Base-by-base conservation (phyloP, 2,329 filamentous ascomycete genomes). In the Fusarium udum region DNA sequence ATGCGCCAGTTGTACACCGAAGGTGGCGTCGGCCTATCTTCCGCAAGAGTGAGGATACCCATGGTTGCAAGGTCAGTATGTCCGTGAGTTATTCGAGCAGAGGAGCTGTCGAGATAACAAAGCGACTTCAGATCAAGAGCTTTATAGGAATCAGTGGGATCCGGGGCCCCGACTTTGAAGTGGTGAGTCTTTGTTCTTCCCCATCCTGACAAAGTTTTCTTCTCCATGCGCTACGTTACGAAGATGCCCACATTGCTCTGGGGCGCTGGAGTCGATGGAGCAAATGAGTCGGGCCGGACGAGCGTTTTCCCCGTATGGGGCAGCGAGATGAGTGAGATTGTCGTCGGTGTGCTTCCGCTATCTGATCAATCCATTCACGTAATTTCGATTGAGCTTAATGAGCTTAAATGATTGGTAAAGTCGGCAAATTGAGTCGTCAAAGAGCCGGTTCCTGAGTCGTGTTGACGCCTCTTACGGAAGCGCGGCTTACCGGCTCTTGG, bases 1-100 rank as follows among this genome's bases (percentile, higher is more conserved):
- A 79, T 65, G 12, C 77, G 71, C 76, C 76, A 79, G 63, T 83
- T 83, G 78, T 83, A 83, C 48, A 83, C 82, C 34, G 75, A 73
- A 7, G 73, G 58, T n/a, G 82, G 82, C 68, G 81, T 83, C 42
- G 82, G 79, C 75, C 80, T 64, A 46, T 83, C 81, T 68, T 82
- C 81, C 48, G 77, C 76, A 48, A 82, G 77, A 45, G 78, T 77
- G 37, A 83, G 80, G 36, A 82, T 61, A 62, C 77, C 75, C 77
- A 79, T 79, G 36, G 18, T 59, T 46, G 18, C 18, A 34, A 20
- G 46, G 39, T 37, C 24, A 22, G 36, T 58, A 31, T 60, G 39
- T 37, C 26, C 20, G 32, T 51, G 24, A 64, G 16, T 28, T 45
- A 31, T n/a, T 26, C 20, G 42, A 64, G 36, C 49, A 60, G 51